Percentiles rank a stretch among this genome's conserved stretches.
phyloP scores from a whole-genome alignment of 306 rosid genomes.

The Lotus japonicus region DNA sequence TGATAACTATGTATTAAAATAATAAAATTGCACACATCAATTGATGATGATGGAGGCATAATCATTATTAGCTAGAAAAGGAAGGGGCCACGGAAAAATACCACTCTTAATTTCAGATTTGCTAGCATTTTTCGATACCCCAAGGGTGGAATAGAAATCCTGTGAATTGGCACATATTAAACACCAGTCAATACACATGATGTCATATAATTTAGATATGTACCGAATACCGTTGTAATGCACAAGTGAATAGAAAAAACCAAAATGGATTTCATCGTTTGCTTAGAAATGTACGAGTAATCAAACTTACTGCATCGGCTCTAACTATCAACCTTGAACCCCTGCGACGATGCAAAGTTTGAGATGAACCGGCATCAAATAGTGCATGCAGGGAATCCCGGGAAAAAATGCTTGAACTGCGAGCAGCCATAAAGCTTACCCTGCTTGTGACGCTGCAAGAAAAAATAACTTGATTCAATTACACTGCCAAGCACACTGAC shows the following conservation, averaged over 20 bases:
- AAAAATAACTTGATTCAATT: constrained; percentile 19
- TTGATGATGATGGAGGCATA: neutral
- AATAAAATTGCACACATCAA: neutral
- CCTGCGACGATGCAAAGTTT: constrained; percentile 43
- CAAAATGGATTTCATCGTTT: neutral
- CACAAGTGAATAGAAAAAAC: neutral
- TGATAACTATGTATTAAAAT: neutral
- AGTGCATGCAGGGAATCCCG: constrained; percentile 42
- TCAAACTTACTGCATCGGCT: constrained; percentile 73
- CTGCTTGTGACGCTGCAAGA: constrained; percentile 51
- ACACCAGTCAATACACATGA: constrained; percentile 4
- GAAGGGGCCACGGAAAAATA: constrained; percentile 25
- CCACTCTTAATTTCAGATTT: constrained; percentile 97
- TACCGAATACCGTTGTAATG: neutral
- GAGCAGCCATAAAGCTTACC: constrained; percentile 43
- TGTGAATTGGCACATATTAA: constrained; percentile 32
- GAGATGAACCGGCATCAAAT: constrained; percentile 37
- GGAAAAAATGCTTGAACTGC: constrained; percentile 57
- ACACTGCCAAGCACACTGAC: constrained; percentile 3
- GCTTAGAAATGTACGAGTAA: constrained; percentile 10
- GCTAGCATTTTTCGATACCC: constrained; percentile 76
- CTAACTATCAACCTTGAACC: constrained; percentile 69
- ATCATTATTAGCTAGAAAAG: neutral
- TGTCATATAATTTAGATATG: neutral
- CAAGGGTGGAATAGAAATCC: constrained; percentile 91